These are phyloP conservation scores for Baorangia bicolor DNA, from an alignment of 768 basidiomycete species.

Conservation along the genomic window DNA sequence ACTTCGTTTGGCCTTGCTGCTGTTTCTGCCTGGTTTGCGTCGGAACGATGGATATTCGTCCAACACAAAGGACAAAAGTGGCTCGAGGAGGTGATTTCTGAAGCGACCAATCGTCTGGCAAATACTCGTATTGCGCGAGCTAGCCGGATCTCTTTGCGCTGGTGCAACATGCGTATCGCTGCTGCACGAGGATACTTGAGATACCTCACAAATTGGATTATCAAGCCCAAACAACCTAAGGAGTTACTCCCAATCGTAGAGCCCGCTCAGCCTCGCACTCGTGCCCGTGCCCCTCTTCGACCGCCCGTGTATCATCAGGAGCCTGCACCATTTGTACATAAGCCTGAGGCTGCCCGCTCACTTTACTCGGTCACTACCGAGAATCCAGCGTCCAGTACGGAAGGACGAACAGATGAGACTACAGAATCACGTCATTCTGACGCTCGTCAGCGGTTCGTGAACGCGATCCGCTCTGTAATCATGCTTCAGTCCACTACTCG, in stretches of 20 bases:
- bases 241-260: conserved; percentile 26
- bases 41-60: conserved; percentile 48
- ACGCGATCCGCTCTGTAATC: conserved; percentile 47
- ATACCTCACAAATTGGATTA: conserved; percentile 24
- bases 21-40: conserved; percentile 54
- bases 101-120: conserved; percentile 25
- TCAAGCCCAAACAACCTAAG: conserved; percentile 22
- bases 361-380: conserved; percentile 26
- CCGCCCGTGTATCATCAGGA: conserved; percentile 21
- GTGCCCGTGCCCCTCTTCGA: conserved; percentile 10
- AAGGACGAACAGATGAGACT: conserved; percentile 30
- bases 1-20: conserved; percentile 46
- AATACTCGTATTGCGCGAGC: conserved; percentile 27
- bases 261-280: conserved; percentile 17
- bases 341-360: conserved; percentile 26
- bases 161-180: conserved; percentile 23
- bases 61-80: conserved; percentile 51
- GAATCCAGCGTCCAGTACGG: conserved; percentile 27
- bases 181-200: conserved; percentile 22
- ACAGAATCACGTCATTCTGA: conserved; percentile 25
- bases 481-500: conserved; percentile 39
- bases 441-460: conserved; percentile 39
- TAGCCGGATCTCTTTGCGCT: conserved; percentile 25
- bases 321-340: conserved; percentile 15
- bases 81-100: conserved; percentile 45